phyloP scores from a whole-genome alignment of 768 basidiomycete genomes.

The Hortiboletus flavorubellus region DNA sequence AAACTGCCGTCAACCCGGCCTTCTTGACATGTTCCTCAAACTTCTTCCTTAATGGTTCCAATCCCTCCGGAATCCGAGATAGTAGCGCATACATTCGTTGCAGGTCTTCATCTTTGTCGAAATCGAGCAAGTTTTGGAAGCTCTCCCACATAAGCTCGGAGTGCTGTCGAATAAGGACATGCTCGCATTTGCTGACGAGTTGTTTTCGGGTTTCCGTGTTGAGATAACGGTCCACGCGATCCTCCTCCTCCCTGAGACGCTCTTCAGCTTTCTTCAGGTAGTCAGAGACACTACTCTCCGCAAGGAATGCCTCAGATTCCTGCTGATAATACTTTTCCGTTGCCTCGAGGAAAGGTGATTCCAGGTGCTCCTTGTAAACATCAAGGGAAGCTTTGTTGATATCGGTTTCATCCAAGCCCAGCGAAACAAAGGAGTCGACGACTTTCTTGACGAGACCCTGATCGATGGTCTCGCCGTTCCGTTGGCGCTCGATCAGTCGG shows the following conservation, averaged over 20 bases:
- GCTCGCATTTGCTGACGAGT: slow-evolving; percentile 81
- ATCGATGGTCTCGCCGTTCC: slow-evolving; percentile 93
- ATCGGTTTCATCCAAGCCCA: slow-evolving; percentile 90
- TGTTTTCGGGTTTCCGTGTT: slow-evolving; percentile 85
- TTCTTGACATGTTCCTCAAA: slow-evolving; percentile 97
- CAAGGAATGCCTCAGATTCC: slow-evolving; percentile 88
- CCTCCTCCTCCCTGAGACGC: slow-evolving; percentile 89
- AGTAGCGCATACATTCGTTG: slow-evolving; percentile 94
- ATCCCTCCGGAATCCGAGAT: slow-evolving; percentile 83
- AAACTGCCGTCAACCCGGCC: slow-evolving; percentile 78
- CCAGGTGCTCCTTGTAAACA: slow-evolving; percentile 90
- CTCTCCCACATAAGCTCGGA: slow-evolving; percentile 85
- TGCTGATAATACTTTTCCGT: slow-evolving; percentile 91
- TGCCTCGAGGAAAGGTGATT: slow-evolving; percentile 80
- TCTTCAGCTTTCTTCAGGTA: slow-evolving; percentile 95
- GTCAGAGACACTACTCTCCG: slow-evolving; percentile 85
- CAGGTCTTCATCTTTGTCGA: slow-evolving; percentile 91
- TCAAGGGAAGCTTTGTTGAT: slow-evolving; percentile 91
- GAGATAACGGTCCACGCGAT: slow-evolving; percentile 91
- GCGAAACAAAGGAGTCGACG: slow-evolving; percentile 91
- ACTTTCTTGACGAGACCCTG: slow-evolving; percentile 92
- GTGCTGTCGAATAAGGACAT: slow-evolving; percentile 87
- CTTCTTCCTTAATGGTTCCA: slow-evolving; percentile 86
- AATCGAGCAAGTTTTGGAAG: slow-evolving; percentile 87
- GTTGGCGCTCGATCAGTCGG: slow-evolving; percentile 85